Conservation (phyloP, 139 green algal species). For the Haematococcus sp. region DNA sequence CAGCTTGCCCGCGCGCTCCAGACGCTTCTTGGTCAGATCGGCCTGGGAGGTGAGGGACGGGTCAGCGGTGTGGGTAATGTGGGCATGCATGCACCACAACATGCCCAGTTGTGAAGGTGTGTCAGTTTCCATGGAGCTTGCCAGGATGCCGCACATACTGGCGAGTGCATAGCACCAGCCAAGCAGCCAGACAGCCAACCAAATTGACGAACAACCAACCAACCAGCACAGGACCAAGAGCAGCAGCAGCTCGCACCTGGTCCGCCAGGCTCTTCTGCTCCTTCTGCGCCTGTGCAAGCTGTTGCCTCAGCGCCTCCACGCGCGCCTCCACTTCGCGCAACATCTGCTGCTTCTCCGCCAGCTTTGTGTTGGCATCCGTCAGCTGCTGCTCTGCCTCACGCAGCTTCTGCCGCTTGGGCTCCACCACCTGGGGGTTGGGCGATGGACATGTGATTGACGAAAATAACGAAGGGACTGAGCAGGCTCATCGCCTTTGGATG, state of each 20-base stretch:
- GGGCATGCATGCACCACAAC: constrained; percentile 1
- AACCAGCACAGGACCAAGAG: background rate
- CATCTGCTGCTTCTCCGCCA: constrained; percentile 72
- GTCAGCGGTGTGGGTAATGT: background rate
- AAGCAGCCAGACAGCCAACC: background rate
- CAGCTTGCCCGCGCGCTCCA: constrained; percentile 77
- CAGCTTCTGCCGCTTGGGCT: constrained; percentile 70
- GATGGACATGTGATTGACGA: background rate
- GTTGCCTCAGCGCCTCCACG: constrained; percentile 54
- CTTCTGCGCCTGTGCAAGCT: constrained; percentile 61
- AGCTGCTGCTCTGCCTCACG: constrained; percentile 62
- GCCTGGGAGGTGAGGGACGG: constrained; percentile 33
- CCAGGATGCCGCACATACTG: no score
- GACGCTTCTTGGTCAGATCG: constrained; percentile 60
- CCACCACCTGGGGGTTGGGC: constrained; percentile 53
- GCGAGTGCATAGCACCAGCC: background rate
- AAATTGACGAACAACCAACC: background rate
- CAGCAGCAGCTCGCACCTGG: constrained; percentile 38
- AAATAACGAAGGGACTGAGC: background rate
- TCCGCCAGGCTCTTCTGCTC: constrained; percentile 73
- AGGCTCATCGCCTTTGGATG: background rate
- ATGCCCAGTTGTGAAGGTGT: background rate
- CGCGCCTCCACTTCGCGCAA: constrained; percentile 54
- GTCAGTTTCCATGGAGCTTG: no score
- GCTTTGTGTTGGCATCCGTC: constrained; percentile 55